Conservation (phyloP, 1,139 yeast species). For the Yamadazyma diospyri region DNA sequence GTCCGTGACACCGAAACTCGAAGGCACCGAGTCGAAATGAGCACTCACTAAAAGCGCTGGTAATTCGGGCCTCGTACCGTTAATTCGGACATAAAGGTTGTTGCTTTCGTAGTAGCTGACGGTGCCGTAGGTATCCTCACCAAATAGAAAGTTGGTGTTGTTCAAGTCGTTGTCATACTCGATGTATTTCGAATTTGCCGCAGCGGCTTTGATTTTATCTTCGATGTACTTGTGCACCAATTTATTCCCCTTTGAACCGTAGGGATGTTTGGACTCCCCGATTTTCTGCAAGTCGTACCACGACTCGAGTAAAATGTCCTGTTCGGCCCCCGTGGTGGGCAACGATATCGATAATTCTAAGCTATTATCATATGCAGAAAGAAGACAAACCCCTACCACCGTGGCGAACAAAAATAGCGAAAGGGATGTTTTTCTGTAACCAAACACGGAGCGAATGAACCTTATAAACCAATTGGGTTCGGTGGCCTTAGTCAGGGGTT, state of each 20-base stretch:
- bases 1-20: slow-evolving; percentile 86
- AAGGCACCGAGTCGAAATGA: slow-evolving; percentile 87
- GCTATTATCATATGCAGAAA: slow-evolving; percentile 31
- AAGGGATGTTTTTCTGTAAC: slow-evolving; percentile 59
- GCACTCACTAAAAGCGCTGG: slow-evolving; percentile 77
- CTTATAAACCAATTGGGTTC: slow-evolving; percentile 14
- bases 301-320: slow-evolving; percentile 36
- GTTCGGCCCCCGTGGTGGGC: slow-evolving; percentile 39
- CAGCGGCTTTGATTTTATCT: slow-evolving; percentile 33
- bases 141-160: slow-evolving; percentile 39
- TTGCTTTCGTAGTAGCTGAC: slow-evolving; percentile 75
- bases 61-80: slow-evolving; percentile 54
- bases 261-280: slow-evolving; percentile 69
- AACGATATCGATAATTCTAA: slow-evolving; percentile 36
- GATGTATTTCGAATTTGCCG: slow-evolving; percentile 28
- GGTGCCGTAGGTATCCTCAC: slow-evolving; percentile 29
- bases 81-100: slow-evolving; percentile 67
- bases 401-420: slow-evolving; percentile 47
- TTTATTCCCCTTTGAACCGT: slow-evolving; percentile 73
- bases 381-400: slow-evolving; percentile 28
- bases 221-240: slow-evolving; percentile 67
- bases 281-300: slow-evolving; percentile 74
- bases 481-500: slow-evolving; percentile 1
- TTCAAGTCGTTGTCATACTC: slow-evolving; percentile 53
- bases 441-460: slow-evolving; percentile 36